Evolutionary conservation across 148 eudicot genomes (phyloP).

Genomic region (Rhododendron griersonianum): DNA sequence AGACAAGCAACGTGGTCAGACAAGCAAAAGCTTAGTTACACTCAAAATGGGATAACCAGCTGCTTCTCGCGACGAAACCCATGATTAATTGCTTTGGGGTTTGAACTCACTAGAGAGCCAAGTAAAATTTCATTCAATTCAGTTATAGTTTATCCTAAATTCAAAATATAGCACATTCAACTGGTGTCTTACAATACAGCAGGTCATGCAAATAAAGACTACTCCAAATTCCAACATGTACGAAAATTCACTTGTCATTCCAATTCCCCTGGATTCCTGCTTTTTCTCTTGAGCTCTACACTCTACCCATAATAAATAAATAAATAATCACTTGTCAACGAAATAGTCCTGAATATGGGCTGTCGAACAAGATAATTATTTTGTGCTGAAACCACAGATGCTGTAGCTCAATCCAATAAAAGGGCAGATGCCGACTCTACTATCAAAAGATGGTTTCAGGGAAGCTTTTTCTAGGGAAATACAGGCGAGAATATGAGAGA

Average conservation of each 20-base stretch:
- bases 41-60: not conserved
- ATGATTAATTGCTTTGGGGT: not conserved
- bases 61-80: not conserved
- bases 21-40: not conserved
- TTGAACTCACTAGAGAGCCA: not conserved
- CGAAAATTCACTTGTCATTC: not conserved
- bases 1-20: not conserved
- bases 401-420: not conserved
- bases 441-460: not conserved
- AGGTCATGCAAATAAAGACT: not conserved
- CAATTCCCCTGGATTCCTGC: slow-evolving; percentile 4
- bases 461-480: not conserved
- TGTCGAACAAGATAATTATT: not conserved
- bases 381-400: not conserved
- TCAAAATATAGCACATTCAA: not conserved
- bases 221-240: not conserved
- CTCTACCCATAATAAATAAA: not conserved
- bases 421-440: not conserved
- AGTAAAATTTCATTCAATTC: not conserved
- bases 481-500: not conserved
- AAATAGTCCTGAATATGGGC: not conserved
- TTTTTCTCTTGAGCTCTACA: slow-evolving; percentile 1
- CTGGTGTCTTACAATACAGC: not conserved
- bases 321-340: too few relatives aligned
- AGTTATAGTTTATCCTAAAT: not conserved